Evolutionary conservation across 108 stramenopile species (phyloP), one percentile per base, ranked within the genome.

Genomic region (Cafeteria roenbergensis): DNA sequence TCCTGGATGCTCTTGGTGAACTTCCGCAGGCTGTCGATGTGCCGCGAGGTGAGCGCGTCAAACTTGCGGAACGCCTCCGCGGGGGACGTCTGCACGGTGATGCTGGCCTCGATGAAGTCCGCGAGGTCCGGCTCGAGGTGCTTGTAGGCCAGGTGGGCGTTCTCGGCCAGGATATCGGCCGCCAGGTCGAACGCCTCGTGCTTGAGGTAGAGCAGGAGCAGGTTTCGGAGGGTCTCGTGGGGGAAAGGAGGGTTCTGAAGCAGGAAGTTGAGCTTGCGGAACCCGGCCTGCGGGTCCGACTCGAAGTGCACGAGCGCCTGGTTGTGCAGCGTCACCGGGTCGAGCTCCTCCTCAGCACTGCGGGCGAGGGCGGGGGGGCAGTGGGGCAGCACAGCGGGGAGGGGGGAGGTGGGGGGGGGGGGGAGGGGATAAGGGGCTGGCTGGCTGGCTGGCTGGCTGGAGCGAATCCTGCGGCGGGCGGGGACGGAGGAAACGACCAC

Each of bases 301-400:
- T 79, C 84, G 65, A 86, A 72, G 63, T 83, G 65, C 63, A 88
- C 48, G 9, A 89, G 73, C 2, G 84, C 87, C 57, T 86, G 73
- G 64, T 91, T 91, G 84, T 90, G 89, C 0, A 90, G 74, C 0
- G 87, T 84, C 38, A 91, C 87, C 9, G 88, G 70, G 60, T 91
- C 90, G 1, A 88, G 63, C 63, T 87, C 85, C 59, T 83, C 85
- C 35, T 75, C 63, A 21, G 68, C 9, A 4, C 58, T 12, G n/a
- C n/a, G n/a, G n/a, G n/a, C n/a, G n/a, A n/a, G n/a, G n/a, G n/a
- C n/a, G n/a, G n/a, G n/a, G n/a, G n/a, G n/a, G n/a, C n/a, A n/a
- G n/a, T n/a, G n/a, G n/a, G n/a, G n/a, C n/a, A n/a, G n/a, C n/a
- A n/a, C n/a, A n/a, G n/a, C n/a, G n/a, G n/a, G n/a, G n/a, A n/a